Conservation (phyloP, 495 filamentous ascomycete species). For the Gamarada debralockiae region DNA sequence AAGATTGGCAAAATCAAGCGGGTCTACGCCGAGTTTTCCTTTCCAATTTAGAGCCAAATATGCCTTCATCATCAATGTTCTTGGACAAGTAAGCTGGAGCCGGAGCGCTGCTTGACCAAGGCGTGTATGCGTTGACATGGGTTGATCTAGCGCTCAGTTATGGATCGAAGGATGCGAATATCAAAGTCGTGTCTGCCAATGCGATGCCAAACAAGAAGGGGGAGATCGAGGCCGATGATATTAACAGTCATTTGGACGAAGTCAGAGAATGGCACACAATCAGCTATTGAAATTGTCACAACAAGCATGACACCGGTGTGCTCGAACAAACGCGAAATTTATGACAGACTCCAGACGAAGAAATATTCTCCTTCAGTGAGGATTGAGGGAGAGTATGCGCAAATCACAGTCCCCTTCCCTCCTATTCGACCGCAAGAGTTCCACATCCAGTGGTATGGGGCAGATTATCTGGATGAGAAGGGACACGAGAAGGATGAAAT, state of each 20-base stretch:
- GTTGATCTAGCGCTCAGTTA: neutral
- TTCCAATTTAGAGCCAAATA: neutral
- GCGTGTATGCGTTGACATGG: neutral
- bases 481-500: neutral
- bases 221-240: neutral
- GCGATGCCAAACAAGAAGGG: neutral
- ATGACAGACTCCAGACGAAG: neutral
- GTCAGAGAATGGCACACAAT: neutral
- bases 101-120: neutral
- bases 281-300: constrained; percentile 3
- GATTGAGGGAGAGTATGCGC: neutral
- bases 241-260: neutral
- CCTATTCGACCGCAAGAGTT: neutral
- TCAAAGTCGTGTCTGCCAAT: neutral
- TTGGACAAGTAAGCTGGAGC: neutral
- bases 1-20: neutral
- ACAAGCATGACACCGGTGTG: constrained; percentile 16
- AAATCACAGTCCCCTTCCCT: neutral
- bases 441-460: neutral
- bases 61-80: neutral
- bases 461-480: neutral
- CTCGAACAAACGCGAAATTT: neutral
- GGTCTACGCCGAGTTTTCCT: neutral
- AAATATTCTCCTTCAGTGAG: neutral
- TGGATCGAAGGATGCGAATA: neutral